phyloP scores from a whole-genome alignment of 2,329 filamentous ascomycete species.

The Thelonectria blattea region DNA sequence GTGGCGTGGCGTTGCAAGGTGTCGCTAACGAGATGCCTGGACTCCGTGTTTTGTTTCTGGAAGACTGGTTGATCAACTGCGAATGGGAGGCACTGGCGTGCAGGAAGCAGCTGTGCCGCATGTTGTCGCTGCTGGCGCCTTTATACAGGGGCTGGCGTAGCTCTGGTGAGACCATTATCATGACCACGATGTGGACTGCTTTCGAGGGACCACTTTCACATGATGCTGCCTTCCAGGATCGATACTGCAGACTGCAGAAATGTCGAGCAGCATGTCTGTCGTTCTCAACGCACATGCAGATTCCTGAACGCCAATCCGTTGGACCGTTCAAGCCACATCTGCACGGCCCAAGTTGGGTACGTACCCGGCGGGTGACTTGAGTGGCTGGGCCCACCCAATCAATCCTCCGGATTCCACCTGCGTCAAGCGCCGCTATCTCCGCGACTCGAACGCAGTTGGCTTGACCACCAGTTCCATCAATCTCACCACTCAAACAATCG shows the following conservation, averaged over 20 bases:
- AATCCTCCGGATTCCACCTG: conserved; percentile 8
- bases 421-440: conserved; percentile 12
- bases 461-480: conserved; percentile 1
- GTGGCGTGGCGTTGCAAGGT: conserved; percentile 1
- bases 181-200: neutral
- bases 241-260: neutral
- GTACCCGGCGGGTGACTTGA: neutral
- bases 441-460: neutral
- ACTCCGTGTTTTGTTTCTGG: no score
- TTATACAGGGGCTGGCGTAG: neutral
- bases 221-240: neutral
- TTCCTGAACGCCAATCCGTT: neutral
- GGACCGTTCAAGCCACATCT: neutral
- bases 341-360: neutral
- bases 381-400: conserved; percentile 9
- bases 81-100: neutral
- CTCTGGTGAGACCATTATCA: neutral
- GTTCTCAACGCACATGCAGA: neutral
- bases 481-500: neutral
- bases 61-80: neutral
- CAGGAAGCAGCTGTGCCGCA: no score
- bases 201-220: neutral
- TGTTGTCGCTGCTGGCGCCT: no score
- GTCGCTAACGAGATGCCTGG: no score
- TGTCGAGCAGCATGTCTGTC: neutral